Base-by-base conservation (phyloP, 2,329 filamentous ascomycete genomes). In the Talaromyces pinophilus region DNA sequence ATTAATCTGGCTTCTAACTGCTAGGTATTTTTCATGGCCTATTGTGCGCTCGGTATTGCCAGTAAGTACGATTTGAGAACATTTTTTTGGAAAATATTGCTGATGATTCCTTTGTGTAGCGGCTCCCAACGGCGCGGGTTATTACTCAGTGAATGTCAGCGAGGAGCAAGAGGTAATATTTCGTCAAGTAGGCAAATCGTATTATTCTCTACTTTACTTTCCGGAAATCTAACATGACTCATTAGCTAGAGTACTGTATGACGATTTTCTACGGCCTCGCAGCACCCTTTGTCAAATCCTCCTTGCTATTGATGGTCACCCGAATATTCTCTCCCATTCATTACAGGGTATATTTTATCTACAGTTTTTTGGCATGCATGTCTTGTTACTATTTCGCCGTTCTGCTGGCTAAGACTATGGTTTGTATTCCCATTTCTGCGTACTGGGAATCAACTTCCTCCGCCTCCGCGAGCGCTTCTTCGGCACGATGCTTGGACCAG, bases 221-320 rank as follows among this genome's bases (percentile, higher is more conserved):
- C 40, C 40, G 15, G 50, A 54, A 33, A 54, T 17, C 50, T 54
- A 33, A 54, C 50, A 30, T 54, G 50, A 54, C 50, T 54, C 25
- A n/a, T 42, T 59, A 59, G 55, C 25, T 59, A 38, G 55, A 59
- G 22, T 59, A 59, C 15, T 38, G 30, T 33, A 59, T 38, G 30
- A 59, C 55, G 7, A 59, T 59, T 25, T 38, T 59, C 13, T 59
- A 59, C 28, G 55, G 55, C 55, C 55, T 42, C 28, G 55, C 55
- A 38, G 55, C 55, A 42, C 55, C 35, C 25, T 59, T 59, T n/a
- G n/a, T 59, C 55, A 59, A 59, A 59, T 59, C 55, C 55, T 38
- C 55, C 55, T 38, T 59, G 19, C 55, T 59, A 33, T 42, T 59
- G 30, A 59, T 59, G 55, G 33, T 59, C n/a, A 25, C 55, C 19